phyloP scores from a whole-genome alignment of 805 yeast species.

The Candida montana region DNA sequence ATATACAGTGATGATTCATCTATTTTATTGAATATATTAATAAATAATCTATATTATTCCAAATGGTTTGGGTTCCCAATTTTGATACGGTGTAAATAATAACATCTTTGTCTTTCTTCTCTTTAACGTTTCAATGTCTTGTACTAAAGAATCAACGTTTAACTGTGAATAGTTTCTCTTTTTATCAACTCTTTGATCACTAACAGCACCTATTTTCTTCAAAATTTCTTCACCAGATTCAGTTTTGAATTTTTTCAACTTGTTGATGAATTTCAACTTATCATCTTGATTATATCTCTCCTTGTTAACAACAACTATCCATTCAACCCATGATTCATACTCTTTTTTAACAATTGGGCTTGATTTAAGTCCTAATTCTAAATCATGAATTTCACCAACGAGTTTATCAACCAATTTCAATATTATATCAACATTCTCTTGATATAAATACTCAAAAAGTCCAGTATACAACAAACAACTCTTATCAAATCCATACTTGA shows the following conservation, averaged over 20 bases:
- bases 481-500: slow-evolving; percentile 22
- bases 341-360: slow-evolving; percentile 6
- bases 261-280: not conserved
- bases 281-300: slow-evolving; percentile 10
- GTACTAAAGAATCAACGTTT: slow-evolving; percentile 15
- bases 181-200: not conserved
- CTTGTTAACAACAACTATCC: slow-evolving; percentile 6
- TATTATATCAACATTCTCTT: slow-evolving; percentile 17
- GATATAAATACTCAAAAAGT: slow-evolving; percentile 11
- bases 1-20: not conserved
- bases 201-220: not conserved
- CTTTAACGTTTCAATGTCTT: slow-evolving; percentile 27
- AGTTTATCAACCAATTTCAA: not conserved
- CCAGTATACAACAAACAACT: slow-evolving; percentile 29
- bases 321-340: not conserved
- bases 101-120: slow-evolving; percentile 17
- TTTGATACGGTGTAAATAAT: slow-evolving; percentile 16
- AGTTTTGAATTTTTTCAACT: slow-evolving; percentile 1
- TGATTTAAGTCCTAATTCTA: slow-evolving; percentile 8
- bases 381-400: not conserved
- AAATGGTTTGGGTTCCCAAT: slow-evolving; percentile 54
- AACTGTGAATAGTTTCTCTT: slow-evolving; percentile 9
- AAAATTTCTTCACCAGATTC: not conserved
- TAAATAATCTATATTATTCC: slow-evolving; percentile 32
- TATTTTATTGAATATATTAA: not conserved